phyloP scores from a whole-genome alignment of 2,329 filamentous ascomycete species.

The Apiospora koreana region DNA sequence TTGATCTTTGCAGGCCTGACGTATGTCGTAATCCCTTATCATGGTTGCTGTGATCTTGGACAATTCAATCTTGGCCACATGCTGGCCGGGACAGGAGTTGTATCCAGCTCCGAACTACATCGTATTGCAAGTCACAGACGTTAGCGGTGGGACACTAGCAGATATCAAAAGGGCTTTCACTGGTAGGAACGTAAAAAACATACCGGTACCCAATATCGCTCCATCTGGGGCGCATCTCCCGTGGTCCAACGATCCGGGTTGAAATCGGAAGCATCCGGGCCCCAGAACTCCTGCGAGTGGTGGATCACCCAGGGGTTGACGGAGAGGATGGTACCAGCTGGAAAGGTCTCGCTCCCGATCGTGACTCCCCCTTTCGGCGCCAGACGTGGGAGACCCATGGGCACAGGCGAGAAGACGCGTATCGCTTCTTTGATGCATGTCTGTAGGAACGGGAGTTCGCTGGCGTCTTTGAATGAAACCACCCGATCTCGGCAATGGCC shows the following conservation, averaged over 20 bases:
- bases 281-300: conserved; percentile 12
- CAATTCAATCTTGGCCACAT: conserved; percentile 10
- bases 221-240: neutral
- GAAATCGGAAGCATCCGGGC: conserved; percentile 13
- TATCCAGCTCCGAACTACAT: no score
- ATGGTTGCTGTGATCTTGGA: conserved; percentile 11
- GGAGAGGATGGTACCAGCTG: conserved; percentile 13
- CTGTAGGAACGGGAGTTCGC: conserved; percentile 24
- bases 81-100: neutral
- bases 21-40: conserved; percentile 7
- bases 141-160: no score
- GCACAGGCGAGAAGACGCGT: conserved; percentile 23
- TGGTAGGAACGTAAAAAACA: no score
- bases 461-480: conserved; percentile 19
- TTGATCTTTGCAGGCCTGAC: neutral
- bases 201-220: conserved; percentile 14
- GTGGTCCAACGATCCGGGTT: conserved; percentile 16
- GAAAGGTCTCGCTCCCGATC: conserved; percentile 13
- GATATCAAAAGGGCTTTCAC: no score
- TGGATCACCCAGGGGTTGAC: conserved; percentile 16
- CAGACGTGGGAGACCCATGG: conserved; percentile 15
- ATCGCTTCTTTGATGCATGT: conserved; percentile 28
- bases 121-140: no score
- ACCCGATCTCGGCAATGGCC: conserved; percentile 14
- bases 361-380: conserved; percentile 14